Evolutionary conservation across 192 early-diverging fungal species (phyloP).

Genomic region (Backusella morwellensis): DNA sequence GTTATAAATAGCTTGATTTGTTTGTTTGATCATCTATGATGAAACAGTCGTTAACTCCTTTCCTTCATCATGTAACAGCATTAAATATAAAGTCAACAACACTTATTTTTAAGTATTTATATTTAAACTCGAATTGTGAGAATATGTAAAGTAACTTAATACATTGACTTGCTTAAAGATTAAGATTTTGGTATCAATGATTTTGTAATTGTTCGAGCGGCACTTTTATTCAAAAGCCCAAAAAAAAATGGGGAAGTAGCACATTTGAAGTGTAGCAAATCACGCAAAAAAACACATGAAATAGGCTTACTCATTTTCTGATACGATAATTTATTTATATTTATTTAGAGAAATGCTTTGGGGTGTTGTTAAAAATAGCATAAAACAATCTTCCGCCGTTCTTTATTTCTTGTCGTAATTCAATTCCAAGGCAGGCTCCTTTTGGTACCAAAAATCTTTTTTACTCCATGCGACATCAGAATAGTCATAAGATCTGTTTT

Average conservation of each 20-base stretch:
- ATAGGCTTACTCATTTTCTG: not conserved
- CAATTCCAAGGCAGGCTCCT: not conserved
- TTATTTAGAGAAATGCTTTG: not conserved
- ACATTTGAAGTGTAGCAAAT: not conserved
- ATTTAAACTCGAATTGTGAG: no score
- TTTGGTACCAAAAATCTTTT: not conserved
- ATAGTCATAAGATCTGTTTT: not conserved
- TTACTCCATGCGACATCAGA: not conserved
- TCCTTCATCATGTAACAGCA: no score
- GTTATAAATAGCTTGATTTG: not conserved
- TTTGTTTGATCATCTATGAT: not conserved
- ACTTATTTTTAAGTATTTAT: no score
- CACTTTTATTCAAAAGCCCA: not conserved
- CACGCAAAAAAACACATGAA: not conserved
- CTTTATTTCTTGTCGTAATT: not conserved
- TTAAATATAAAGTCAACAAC: no score
- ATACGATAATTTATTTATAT: not conserved
- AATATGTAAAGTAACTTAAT: no score
- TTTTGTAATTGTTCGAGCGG: not conserved
- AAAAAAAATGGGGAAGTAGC: no score
- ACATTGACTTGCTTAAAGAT: no score
- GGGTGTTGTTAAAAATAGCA: not conserved
- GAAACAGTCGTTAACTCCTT: not conserved
- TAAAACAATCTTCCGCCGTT: not conserved
- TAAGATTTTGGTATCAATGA: no score